Base-by-base conservation (phyloP, 495 filamentous ascomycete genomes). In the Daldinia caldariorum region DNA sequence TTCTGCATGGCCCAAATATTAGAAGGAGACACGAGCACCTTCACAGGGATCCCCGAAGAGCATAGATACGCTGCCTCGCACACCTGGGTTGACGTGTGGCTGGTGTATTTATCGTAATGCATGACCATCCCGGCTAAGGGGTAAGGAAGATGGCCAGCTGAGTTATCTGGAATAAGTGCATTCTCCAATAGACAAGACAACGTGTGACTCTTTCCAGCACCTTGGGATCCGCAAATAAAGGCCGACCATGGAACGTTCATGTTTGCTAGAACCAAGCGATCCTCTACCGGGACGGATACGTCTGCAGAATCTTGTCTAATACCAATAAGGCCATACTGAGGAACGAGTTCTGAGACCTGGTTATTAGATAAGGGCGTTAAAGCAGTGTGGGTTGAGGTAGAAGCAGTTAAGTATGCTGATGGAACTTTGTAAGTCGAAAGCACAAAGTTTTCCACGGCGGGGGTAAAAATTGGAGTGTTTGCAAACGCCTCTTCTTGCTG, bases 221-320 rank as follows among this genome's bases (percentile, higher is more conserved):
- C 88, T 72, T 90, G 88, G 39, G 83, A 82, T n/a, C 88, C 88
- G 61, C 89, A 91, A 32, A 91, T 86, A 73, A 90, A 90, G 0
- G 81, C 81, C 7, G 86, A 89, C 63, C 82, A 87, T 10, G n/a
- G 88, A 80, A 56, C 75, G 43, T 86, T 85, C 16, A 86, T 82
- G 67, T 90, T 90, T 72, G 43, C 86, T 79, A 5, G 88, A 66
- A 89, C 1, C 80, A 79, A 0, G 77, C 75, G 51, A 49, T 86
- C 83, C 39, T 70, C 67, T 31, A 9, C 54, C 16, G 55, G 18
- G 18, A 37, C 7, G 50, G 4, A 10, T 35, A 4, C 9, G 43
- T 47, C 43, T 22, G 18, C 31, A 20, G 14, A 39, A 22, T 47
- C 43, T 22, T 47, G 18, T 22, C 43, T 8, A 22, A 47, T 22